phyloP scores from a whole-genome alignment of 768 basidiomycete genomes.

The Leucocoprinus birnbaumii region DNA sequence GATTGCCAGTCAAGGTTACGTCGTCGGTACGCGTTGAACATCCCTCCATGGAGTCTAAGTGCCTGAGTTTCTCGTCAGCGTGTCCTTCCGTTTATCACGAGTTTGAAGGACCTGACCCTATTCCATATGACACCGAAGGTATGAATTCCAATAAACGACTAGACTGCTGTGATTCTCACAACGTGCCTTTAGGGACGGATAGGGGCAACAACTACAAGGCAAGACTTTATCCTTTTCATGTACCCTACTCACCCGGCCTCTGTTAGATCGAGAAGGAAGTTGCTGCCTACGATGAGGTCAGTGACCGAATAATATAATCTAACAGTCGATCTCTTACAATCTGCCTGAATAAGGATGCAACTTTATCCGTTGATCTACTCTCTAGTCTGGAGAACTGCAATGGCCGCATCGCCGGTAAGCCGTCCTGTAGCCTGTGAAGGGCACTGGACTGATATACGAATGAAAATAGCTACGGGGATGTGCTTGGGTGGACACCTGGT shows the following conservation, averaged over 20 bases:
- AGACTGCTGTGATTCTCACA: neutral
- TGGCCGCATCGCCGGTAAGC: constrained; percentile 81
- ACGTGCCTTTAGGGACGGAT: constrained; percentile 29
- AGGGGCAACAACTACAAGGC: constrained; percentile 94
- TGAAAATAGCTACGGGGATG: constrained; percentile 74
- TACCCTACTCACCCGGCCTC: neutral
- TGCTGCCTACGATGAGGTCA: constrained; percentile 84
- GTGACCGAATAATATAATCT: neutral
- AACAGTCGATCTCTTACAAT: neutral
- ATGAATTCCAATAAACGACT: neutral
- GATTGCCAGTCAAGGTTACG: constrained; percentile 83
- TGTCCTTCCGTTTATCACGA: constrained; percentile 90
- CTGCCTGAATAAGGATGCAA: constrained; percentile 61
- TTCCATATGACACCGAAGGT: constrained; percentile 89
- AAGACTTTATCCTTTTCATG: neutral
- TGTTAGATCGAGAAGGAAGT: constrained; percentile 85
- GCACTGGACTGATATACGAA: neutral
- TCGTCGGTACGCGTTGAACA: constrained; percentile 58
- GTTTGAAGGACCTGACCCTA: constrained; percentile 84
- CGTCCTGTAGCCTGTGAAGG: constrained; percentile 1
- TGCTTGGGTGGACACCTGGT: constrained; percentile 87
- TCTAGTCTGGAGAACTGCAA: constrained; percentile 77
- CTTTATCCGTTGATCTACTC: constrained; percentile 73
- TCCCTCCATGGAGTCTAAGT: neutral
- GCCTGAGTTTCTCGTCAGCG: constrained; percentile 38